Evolutionary conservation across 192 early-diverging fungal genomes (phyloP), one percentile per base, ranked within the genome.

Genomic region (Backusella circina): DNA sequence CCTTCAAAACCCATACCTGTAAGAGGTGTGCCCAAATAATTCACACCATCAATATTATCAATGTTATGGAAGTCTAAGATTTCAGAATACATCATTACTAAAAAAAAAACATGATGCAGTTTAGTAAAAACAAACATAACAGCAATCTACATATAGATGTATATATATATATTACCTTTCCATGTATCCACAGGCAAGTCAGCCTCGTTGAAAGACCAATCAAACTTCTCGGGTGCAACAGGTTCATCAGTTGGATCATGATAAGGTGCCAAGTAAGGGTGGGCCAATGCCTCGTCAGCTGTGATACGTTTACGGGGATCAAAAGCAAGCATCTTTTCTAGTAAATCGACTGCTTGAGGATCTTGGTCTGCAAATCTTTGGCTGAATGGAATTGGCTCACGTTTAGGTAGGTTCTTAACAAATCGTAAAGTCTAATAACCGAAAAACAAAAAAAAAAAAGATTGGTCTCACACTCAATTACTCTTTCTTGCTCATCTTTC

Each of bases 171-270:
- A 65, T 73, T 75, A 79, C 78, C 79, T 79, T 93, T 94, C 95
- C 95, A 96, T 73, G 91, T 88, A 71, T 94, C 94, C 5, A 93
- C 88, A 7, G 93, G 90, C 78, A 96, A 83, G 68, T 98, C 95
- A 0, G 93, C 93, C 65, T 96, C 95, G 67, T 93, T 95, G 83
- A 96, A 96, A 2, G 94, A 94, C 96, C 96, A 98, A 84, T 98
- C 95, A 81, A 98, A 98, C 74, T 82, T 83, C 54, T 86, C 88
- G 16, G 87, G 89, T 31, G 93, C 93, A 16, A 85, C 85, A 10
- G 95, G 95, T 80, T 98, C 96, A 76, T 95, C 94, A 32, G 90
- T 85, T 38, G 93, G 91, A 82, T 98, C 96, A 79, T 97, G 94
- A 80, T 95, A 96, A 18, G 91, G 92, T 71, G 92, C 92, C 33